Conservation (phyloP, 768 basidiomycete species). For the Dioszegia aurantiaca region DNA sequence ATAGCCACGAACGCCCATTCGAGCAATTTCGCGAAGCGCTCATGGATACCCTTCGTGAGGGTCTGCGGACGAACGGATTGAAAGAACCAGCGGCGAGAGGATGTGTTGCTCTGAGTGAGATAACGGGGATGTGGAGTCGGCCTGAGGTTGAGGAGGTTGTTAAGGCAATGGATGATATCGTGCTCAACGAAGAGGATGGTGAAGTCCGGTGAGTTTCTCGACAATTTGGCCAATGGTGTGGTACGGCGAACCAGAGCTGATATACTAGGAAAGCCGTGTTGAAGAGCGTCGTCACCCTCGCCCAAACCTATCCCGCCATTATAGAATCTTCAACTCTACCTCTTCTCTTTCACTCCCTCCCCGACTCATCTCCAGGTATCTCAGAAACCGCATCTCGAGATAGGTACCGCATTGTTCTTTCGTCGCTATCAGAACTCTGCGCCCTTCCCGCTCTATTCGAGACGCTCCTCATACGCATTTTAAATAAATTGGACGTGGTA, state of each 20-base stretch:
- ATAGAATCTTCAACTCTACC: conserved; percentile 76
- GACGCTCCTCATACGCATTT: conserved; percentile 71
- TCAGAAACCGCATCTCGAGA: conserved; percentile 61
- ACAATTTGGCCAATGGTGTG: neutral
- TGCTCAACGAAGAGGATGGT: conserved; percentile 61
- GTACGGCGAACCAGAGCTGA: neutral
- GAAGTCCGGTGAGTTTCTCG: conserved; percentile 49
- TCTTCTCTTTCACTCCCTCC: conserved; percentile 70
- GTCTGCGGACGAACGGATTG: conserved; percentile 38
- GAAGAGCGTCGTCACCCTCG: conserved; percentile 45
- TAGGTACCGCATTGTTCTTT: conserved; percentile 66
- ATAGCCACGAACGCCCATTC: conserved; percentile 55
- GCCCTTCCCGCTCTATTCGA: conserved; percentile 75
- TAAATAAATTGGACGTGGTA: conserved; percentile 65
- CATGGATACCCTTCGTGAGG: conserved; percentile 40
- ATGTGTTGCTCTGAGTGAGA: conserved; percentile 59
- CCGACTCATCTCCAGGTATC: conserved; percentile 63
- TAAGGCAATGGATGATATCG: conserved; percentile 68
- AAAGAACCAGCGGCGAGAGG: conserved; percentile 33
- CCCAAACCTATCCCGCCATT: conserved; percentile 61
- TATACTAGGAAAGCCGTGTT: conserved; percentile 41
- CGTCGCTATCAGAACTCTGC: conserved; percentile 70
- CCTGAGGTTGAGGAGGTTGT: conserved; percentile 78
- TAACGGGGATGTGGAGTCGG: conserved; percentile 63
- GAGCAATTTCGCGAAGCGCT: conserved; percentile 71